These are phyloP conservation scores for Gliomastix tumulicola DNA, from an alignment of 2,329 filamentous ascomycete genomes.

Conservation along the genomic window DNA sequence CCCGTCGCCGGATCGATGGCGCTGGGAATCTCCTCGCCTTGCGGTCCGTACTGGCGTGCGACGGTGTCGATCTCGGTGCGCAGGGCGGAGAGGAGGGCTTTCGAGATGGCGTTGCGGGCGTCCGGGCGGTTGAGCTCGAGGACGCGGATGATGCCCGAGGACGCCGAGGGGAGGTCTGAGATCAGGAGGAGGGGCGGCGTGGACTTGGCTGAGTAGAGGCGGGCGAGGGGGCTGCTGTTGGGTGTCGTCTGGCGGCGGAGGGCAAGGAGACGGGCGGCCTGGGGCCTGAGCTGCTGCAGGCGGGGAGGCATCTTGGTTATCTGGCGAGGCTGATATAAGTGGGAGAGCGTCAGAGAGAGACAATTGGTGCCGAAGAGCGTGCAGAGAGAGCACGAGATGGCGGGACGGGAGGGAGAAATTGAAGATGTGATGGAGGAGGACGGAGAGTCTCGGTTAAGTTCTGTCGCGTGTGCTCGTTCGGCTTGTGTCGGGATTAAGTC, in stretches of 20 bases:
- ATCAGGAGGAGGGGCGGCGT: constrained; percentile 55
- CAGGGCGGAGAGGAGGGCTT: constrained; percentile 65
- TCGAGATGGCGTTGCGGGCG: constrained; percentile 87
- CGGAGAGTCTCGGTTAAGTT: no score
- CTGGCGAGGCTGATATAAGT: neutral
- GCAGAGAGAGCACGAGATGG: no score
- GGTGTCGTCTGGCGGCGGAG: no score
- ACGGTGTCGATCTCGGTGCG: constrained; percentile 67
- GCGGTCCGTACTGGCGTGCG: constrained; percentile 50
- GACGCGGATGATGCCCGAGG: constrained; percentile 78
- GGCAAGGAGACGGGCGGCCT: no score
- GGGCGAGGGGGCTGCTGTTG: no score
- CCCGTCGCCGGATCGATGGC: constrained; percentile 37
- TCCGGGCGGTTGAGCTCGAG: constrained; percentile 79
- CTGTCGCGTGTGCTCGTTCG: no score
- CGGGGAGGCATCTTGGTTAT: constrained; percentile 1
- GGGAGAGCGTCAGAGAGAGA: no score
- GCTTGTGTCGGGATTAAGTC: no score
- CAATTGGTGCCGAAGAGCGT: no score
- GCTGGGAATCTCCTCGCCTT: constrained; percentile 43
- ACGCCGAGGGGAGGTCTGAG: constrained; percentile 68
- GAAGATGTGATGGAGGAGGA: neutral
- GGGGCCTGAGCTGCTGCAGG: no score
- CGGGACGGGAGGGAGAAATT: no score
- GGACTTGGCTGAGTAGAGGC: constrained; percentile 34